A percentile compares a stretch with the other conserved stretches of the same genome.
Evolutionary conservation across 257 asterid species (phyloP).

Genomic region (Nicotiana paniculata): DNA sequence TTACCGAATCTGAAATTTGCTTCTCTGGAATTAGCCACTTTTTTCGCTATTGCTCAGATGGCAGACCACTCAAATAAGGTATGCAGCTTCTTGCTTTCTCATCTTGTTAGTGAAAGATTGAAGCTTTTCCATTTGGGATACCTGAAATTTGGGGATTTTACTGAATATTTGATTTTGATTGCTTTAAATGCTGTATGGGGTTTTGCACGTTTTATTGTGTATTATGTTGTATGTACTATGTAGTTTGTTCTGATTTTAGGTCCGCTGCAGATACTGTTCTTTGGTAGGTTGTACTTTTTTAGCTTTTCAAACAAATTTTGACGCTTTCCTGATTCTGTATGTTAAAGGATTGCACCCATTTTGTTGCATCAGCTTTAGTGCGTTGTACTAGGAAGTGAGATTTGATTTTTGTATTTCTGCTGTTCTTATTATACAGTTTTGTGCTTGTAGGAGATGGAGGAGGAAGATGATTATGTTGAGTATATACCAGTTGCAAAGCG

Average conservation of each 20-base stretch:
- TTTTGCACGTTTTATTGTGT: background rate
- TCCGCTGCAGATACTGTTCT: background rate
- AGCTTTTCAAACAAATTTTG: background rate
- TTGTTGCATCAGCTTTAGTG: background rate
- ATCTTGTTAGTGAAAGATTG: background rate
- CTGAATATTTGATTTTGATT: background rate
- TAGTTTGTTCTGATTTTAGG: background rate
- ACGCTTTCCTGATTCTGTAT: background rate
- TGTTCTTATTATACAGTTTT: background rate
- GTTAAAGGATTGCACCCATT: background rate
- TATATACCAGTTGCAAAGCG: conserved; percentile 78
- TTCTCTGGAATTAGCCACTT: background rate
- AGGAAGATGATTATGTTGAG: conserved; percentile 60
- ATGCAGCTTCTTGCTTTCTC: background rate
- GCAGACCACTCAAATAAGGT: background rate
- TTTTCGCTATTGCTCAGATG: background rate
- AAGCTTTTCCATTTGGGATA: background rate
- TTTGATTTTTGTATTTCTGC: background rate
- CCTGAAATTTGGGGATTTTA: background rate
- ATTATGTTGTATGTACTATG: background rate
- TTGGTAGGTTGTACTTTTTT: background rate
- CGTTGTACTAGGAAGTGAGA: background rate
- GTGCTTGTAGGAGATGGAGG: conserved; percentile 38
- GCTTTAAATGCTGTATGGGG: background rate
- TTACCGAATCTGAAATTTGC: background rate